A percentile compares a stretch with the other conserved stretches of the same genome.
phyloP scores from a whole-genome alignment of 2,329 filamentous ascomycete genomes.

The Colletotrichum filicis region DNA sequence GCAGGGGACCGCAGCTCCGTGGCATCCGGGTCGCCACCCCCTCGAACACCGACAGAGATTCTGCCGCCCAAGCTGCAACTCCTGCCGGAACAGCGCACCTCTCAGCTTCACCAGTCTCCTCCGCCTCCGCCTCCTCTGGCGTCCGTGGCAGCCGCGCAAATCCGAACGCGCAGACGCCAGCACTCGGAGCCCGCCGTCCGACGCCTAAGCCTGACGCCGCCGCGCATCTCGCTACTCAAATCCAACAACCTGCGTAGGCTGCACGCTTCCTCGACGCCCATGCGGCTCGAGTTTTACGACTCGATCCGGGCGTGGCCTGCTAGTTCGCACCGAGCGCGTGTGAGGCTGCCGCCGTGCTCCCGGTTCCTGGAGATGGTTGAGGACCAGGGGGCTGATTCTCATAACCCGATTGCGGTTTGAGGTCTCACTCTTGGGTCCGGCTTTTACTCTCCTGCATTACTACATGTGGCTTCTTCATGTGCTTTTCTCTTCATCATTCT shows the following conservation, averaged over 20 bases:
- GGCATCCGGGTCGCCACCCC: slow-evolving; percentile 10
- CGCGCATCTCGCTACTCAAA: slow-evolving; percentile 32
- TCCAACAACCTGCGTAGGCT: slow-evolving; percentile 27
- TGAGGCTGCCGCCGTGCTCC: slow-evolving; percentile 28
- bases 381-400: slow-evolving; percentile 2
- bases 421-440: background rate
- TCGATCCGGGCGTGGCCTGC: slow-evolving; percentile 31
- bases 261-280: slow-evolving; percentile 15
- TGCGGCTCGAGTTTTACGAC: slow-evolving; percentile 26
- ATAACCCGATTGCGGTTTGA: slow-evolving; percentile 17
- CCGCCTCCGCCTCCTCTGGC: too few species aligned
- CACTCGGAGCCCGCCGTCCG: slow-evolving; percentile 24
- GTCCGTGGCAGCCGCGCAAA: background rate
- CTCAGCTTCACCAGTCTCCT: background rate
- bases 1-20: slow-evolving; percentile 7
- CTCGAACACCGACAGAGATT: slow-evolving; percentile 18
- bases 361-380: slow-evolving; percentile 26
- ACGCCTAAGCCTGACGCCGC: slow-evolving; percentile 14
- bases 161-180: slow-evolving; percentile 18
- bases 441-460: background rate
- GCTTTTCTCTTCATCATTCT: background rate
- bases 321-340: slow-evolving; percentile 17
- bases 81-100: slow-evolving; percentile 6
- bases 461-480: background rate
- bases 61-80: slow-evolving; percentile 22